A percentile compares a stretch with the other conserved stretches of the same genome.
These are phyloP conservation scores for Curvularia spicifera DNA, from an alignment of 2,329 filamentous ascomycete genomes.

Conservation along the genomic window DNA sequence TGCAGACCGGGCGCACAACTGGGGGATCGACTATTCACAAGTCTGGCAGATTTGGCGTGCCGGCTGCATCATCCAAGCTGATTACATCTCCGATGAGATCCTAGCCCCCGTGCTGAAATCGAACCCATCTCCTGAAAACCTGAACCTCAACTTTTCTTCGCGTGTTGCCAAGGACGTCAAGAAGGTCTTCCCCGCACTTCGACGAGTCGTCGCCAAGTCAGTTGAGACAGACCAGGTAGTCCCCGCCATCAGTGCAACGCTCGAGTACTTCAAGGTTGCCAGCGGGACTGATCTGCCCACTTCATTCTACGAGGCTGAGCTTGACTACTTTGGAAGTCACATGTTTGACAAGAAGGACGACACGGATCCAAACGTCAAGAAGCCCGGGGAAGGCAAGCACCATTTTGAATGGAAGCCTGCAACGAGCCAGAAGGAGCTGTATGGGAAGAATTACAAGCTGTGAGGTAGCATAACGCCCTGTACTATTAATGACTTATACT, in stretches of 20 bases:
- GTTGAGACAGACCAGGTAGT: conserved; percentile 65
- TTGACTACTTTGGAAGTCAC: conserved; percentile 74
- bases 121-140: conserved; percentile 50
- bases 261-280: conserved; percentile 72
- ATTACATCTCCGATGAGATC: conserved; percentile 66
- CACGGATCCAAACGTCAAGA: conserved; percentile 52
- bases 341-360: conserved; percentile 67
- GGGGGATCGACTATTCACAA: conserved; percentile 62
- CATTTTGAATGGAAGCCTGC: conserved; percentile 68
- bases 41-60: conserved; percentile 70
- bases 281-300: conserved; percentile 67
- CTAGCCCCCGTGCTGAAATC: conserved; percentile 57
- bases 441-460: conserved; percentile 24
- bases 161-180: conserved; percentile 62
- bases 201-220: conserved; percentile 62
- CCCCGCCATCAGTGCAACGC: conserved; percentile 64
- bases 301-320: conserved; percentile 72
- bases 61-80: conserved; percentile 74
- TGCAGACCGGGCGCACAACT: conserved; percentile 64
- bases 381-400: conserved; percentile 63
- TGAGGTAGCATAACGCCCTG: neutral
- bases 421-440: conserved; percentile 31
- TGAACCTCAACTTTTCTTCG: conserved; percentile 52
- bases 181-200: conserved; percentile 59
- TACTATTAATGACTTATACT: neutral